Percentiles rank a stretch among this genome's conserved stretches.
phyloP scores from a whole-genome alignment of 306 rosid species.

The barrel medic (Medicago truncatula) region MtrunA17r5.0-ANR NC_053043.1:43315501-43316000 shows the following conservation, averaged over 20 bases:
- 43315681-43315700: too few relatives aligned
- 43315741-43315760: background rate
- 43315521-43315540: background rate
- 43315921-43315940: background rate
- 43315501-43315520: background rate
- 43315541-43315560: conserved; percentile 1
- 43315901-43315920: background rate
- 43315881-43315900: background rate
- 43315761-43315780: background rate
- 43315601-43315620: too few relatives aligned
- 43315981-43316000: conserved; percentile 3
- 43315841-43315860: background rate
- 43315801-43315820: background rate
- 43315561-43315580: background rate
- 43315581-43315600: too few relatives aligned
- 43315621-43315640: too few relatives aligned
- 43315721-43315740: background rate
- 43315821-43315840: background rate
- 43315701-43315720: too few relatives aligned
- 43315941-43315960: background rate
- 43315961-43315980: background rate
- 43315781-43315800: background rate
- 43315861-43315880: conserved; percentile 5
- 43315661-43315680: too few relatives aligned
- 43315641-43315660: too few relatives aligned